Conservation (phyloP, 495 filamentous ascomycete species). For the Niebla homalea region DNA sequence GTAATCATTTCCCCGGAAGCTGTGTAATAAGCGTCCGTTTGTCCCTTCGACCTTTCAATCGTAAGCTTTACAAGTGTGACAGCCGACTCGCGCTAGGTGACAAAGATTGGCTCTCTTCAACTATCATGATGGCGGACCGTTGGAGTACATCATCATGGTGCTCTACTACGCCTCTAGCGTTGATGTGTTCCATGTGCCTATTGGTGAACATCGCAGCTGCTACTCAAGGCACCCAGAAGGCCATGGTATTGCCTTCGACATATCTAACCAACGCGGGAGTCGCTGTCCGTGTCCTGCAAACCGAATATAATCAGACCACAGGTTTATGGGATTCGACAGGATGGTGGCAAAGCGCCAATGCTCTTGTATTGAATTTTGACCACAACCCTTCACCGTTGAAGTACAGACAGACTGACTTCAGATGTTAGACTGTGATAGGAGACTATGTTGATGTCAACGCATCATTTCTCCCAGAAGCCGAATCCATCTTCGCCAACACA, state of each 20-base stretch:
- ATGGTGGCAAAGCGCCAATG: constrained; percentile 72
- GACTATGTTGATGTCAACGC: constrained; percentile 43
- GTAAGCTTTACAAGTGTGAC: too few relatives aligned
- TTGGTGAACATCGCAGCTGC: not conserved
- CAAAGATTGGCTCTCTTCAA: not conserved
- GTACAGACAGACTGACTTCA: not conserved
- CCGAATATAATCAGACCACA: constrained; percentile 46
- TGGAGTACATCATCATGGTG: not conserved
- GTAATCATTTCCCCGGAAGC: too few relatives aligned
- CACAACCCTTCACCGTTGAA: not conserved
- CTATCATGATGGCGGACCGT: not conserved
- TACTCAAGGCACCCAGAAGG: not conserved
- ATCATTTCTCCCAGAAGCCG: constrained; percentile 3
- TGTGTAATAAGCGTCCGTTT: too few relatives aligned
- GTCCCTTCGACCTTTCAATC: too few relatives aligned
- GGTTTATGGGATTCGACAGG: constrained; percentile 54
- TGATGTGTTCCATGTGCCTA: not conserved
- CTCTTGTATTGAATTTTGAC: constrained; percentile 22
- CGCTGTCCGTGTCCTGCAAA: constrained; percentile 39
- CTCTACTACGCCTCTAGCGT: not conserved
- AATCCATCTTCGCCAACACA: constrained; percentile 24
- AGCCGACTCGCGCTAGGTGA: not conserved
- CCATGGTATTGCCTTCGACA: not conserved
- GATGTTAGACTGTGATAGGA: constrained; percentile 40
- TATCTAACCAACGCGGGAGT: constrained; percentile 26